Percentiles rank a stretch among this genome's conserved stretches.
These are phyloP conservation scores for Candida boleticola DNA, from an alignment of 805 yeast species.

Conservation along the genomic window DNA sequence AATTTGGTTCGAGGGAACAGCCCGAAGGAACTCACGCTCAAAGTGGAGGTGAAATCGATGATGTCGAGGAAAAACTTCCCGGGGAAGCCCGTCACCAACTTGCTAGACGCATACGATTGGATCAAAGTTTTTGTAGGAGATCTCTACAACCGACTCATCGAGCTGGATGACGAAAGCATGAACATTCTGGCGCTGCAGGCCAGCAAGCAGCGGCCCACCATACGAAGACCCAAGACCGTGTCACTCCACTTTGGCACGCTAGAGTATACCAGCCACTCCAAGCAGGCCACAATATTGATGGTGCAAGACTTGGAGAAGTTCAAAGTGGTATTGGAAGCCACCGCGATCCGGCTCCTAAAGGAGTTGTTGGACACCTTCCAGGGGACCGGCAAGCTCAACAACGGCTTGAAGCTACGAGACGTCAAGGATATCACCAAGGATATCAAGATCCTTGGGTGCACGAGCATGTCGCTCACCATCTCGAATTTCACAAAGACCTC, in stretches of 20 bases:
- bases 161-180: constrained; percentile 64
- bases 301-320: constrained; percentile 37
- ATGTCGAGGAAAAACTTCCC: constrained; percentile 81
- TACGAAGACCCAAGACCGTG: constrained; percentile 56
- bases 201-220: constrained; percentile 19
- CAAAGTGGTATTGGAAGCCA: constrained; percentile 21
- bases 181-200: constrained; percentile 24
- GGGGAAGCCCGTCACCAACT: constrained; percentile 46
- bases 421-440: constrained; percentile 14
- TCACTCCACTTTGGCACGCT: constrained; percentile 34
- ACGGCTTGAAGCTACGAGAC: constrained; percentile 16
- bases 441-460: constrained; percentile 40
- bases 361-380: constrained; percentile 33
- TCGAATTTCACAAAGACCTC: constrained; percentile 51
- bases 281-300: constrained; percentile 41
- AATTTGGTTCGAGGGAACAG: constrained; percentile 64
- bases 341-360: constrained; percentile 38
- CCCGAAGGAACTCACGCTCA: constrained; percentile 50
- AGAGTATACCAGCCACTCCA: constrained; percentile 27
- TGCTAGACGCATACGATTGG: constrained; percentile 72
- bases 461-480: constrained; percentile 49
- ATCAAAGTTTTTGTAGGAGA: constrained; percentile 81
- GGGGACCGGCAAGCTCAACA: constrained; percentile 21
- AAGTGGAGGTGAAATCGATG: constrained; percentile 79
- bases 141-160: constrained; percentile 64